phyloP scores from a whole-genome alignment of 2,329 filamentous ascomycete species.

The Daldinia eschscholtzii region DNA sequence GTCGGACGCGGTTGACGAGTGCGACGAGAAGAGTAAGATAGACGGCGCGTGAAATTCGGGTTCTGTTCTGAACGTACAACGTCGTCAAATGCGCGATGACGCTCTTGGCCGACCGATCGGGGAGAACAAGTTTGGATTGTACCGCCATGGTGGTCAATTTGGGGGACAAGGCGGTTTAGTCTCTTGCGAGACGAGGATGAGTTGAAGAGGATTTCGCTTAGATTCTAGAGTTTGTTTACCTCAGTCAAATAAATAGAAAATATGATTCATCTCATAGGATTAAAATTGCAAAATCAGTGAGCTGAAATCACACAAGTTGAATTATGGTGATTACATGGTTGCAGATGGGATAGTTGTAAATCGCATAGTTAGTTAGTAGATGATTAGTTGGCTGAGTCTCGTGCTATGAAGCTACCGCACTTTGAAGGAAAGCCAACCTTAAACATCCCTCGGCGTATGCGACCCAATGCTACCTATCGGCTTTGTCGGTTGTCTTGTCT shows the following conservation, averaged over 20 bases:
- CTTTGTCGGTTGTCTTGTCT: slow-evolving; percentile 19
- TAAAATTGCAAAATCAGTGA: slow-evolving; percentile 1
- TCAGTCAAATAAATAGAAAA: slow-evolving; percentile 21
- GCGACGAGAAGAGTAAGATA: slow-evolving; percentile 86
- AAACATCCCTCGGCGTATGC: slow-evolving; percentile 48
- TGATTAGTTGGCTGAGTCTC: neutral
- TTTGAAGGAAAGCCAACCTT: slow-evolving; percentile 24
- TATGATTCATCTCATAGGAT: slow-evolving; percentile 39
- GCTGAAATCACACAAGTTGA: slow-evolving; percentile 29
- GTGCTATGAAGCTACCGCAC: neutral
- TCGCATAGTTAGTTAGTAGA: neutral
- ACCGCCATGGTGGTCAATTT: slow-evolving; percentile 70
- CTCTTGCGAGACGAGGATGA: slow-evolving; percentile 2
- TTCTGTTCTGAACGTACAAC: slow-evolving; percentile 84
- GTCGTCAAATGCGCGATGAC: slow-evolving; percentile 75
- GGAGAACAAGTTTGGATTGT: slow-evolving; percentile 77
- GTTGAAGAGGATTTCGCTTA: neutral
- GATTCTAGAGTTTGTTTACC: slow-evolving; percentile 39
- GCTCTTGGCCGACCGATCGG: slow-evolving; percentile 73
- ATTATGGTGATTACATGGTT: slow-evolving; percentile 46
- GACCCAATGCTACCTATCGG: slow-evolving; percentile 38
- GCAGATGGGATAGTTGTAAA: neutral
- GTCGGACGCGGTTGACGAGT: slow-evolving; percentile 86
- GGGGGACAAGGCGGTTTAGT: slow-evolving; percentile 8
- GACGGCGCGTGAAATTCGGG: slow-evolving; percentile 83